Percentiles rank a stretch among this genome's conserved stretches.
Evolutionary conservation across 257 asterid genomes (phyloP).

Genomic region (Fraxinus anomala): DNA sequence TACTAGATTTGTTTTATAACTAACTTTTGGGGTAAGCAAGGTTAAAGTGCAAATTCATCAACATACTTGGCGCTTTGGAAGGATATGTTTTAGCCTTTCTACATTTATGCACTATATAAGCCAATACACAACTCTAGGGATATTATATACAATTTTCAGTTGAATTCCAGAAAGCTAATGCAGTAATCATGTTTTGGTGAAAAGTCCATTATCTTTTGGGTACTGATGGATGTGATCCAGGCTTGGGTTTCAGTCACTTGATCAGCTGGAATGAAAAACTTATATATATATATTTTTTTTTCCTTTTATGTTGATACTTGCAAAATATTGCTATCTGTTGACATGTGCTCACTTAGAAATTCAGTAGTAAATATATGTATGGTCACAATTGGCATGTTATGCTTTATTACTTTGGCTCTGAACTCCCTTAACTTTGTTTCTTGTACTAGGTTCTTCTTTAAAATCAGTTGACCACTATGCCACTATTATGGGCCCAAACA

Average conservation of each 20-base stretch:
- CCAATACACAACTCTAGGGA: neutral
- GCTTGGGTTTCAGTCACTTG: neutral
- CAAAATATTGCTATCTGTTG: conserved; percentile 6
- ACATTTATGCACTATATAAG: neutral
- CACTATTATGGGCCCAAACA: conserved; percentile 36
- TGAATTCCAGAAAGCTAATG: neutral
- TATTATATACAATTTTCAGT: conserved; percentile 1
- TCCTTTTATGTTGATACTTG: neutral
- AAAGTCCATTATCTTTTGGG: neutral
- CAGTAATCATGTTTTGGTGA: neutral
- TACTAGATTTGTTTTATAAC: neutral
- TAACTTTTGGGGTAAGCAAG: neutral
- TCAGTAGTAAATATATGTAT: neutral
- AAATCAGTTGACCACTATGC: conserved; percentile 49
- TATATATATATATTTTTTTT: neutral
- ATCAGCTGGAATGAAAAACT: conserved; percentile 14
- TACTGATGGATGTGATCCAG: neutral
- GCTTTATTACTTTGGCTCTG: neutral
- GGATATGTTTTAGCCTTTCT: neutral
- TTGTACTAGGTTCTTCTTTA: conserved; percentile 51
- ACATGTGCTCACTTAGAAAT: neutral
- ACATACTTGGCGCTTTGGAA: neutral
- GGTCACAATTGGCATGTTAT: neutral
- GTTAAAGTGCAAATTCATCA: neutral
- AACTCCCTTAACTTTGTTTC: neutral